These are phyloP conservation scores for Hansenula lynferdii DNA, from an alignment of 1,139 yeast genomes.

Conservation along the genomic window DNA sequence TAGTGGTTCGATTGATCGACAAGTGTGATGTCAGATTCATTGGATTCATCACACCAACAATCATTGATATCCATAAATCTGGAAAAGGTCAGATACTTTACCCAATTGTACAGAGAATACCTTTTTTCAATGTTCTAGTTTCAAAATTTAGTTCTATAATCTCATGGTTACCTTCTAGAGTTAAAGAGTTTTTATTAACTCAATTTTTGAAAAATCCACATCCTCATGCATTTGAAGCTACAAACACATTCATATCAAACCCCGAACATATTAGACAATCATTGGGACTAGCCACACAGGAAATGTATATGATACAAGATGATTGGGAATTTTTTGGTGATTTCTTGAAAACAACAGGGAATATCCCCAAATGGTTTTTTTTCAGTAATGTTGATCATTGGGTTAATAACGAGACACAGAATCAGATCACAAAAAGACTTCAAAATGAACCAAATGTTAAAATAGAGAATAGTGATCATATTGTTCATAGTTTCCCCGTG, in stretches of 20 bases:
- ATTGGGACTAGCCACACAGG: conserved; percentile 52
- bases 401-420: conserved; percentile 48
- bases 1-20: conserved; percentile 25
- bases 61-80: conserved; percentile 49
- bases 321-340: conserved; percentile 41
- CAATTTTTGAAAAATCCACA: conserved; percentile 30
- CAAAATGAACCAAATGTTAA: conserved; percentile 27
- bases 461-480: conserved; percentile 32
- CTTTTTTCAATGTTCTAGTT: conserved; percentile 19
- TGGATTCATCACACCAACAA: conserved; percentile 65
- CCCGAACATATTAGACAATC: conserved; percentile 44
- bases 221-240: conserved; percentile 30
- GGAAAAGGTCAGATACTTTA: conserved; percentile 41
- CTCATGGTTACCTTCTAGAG: conserved; percentile 6
- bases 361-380: conserved; percentile 45
- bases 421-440: conserved; percentile 35
- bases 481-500: conserved; percentile 55
- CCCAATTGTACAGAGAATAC: conserved; percentile 29
- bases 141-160: conserved; percentile 10
- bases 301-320: conserved; percentile 42
- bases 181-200: conserved; percentile 4
- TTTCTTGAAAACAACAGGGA: conserved; percentile 36
- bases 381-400: conserved; percentile 58
- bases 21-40: conserved; percentile 30
- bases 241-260: conserved; percentile 36